Conservation (phyloP, 2,329 filamentous ascomycete genomes). For the Bipolaris zeicola region DNA sequence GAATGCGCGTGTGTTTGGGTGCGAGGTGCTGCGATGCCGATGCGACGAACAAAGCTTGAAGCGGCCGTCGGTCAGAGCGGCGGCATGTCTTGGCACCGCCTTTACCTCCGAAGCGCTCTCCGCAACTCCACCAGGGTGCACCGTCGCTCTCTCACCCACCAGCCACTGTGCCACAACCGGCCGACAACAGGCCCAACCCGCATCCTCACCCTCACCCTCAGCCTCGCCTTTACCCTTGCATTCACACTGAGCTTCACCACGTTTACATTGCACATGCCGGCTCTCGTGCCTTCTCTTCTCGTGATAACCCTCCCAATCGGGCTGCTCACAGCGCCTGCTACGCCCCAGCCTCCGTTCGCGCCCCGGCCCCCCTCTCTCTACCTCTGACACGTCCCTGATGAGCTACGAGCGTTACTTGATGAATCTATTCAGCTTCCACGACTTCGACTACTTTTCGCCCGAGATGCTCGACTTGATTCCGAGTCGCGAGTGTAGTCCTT, state of each 20-base stretch:
- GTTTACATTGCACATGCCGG: neutral
- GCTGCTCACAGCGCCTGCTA: neutral
- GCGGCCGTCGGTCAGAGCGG: constrained; percentile 11
- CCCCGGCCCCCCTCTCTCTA: neutral
- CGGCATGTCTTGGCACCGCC: constrained; percentile 11
- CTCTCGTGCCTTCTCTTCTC: neutral
- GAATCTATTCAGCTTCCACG: constrained; percentile 28
- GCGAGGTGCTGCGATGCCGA: neutral
- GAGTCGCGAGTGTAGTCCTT: constrained; percentile 35
- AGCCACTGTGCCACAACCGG: neutral
- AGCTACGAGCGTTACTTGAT: constrained; percentile 17
- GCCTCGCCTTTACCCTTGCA: neutral
- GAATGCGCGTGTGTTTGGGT: neutral
- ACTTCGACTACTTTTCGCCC: constrained; percentile 29
- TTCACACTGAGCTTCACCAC: neutral
- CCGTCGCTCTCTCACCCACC: neutral
- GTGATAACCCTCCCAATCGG: constrained; percentile 1
- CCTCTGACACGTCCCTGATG: constrained; percentile 10
- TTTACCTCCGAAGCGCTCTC: constrained; percentile 20
- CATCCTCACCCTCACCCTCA: neutral
- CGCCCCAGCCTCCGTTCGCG: constrained; percentile 6
- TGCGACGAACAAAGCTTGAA: constrained; percentile 22
- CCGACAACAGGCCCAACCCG: neutral
- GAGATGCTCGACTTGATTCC: constrained; percentile 22
- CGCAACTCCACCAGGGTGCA: constrained; percentile 9